These are phyloP conservation scores for Boletus fagicola DNA, from an alignment of 768 basidiomycete genomes.

Conservation along the genomic window DNA sequence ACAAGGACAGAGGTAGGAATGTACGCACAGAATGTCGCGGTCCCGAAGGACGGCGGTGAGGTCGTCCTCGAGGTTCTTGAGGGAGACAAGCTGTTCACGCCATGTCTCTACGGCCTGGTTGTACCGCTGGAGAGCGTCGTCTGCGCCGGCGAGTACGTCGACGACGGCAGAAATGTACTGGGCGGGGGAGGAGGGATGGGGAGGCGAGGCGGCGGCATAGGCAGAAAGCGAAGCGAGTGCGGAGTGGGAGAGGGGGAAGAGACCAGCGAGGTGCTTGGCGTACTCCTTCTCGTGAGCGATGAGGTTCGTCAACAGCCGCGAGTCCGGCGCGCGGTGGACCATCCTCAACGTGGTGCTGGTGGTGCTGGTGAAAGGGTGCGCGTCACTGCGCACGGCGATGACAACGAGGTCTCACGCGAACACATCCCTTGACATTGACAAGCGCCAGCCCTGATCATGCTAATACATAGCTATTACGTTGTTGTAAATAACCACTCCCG, in stretches of 20 bases:
- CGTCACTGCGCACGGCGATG: neutral
- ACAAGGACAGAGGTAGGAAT: neutral
- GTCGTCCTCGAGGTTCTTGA: constrained; percentile 73
- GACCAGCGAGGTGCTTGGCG: constrained; percentile 52
- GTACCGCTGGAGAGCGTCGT: constrained; percentile 67
- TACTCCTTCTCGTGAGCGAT: constrained; percentile 72
- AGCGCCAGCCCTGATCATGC: neutral
- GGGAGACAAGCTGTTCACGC: constrained; percentile 53
- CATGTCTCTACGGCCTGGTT: constrained; percentile 61
- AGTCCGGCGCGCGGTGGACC: constrained; percentile 74
- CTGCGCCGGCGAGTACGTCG: constrained; percentile 56
- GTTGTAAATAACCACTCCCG: too few species aligned
- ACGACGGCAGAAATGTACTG: constrained; percentile 42
- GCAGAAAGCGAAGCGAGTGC: constrained; percentile 67
- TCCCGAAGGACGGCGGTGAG: constrained; percentile 63
- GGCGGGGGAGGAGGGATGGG: constrained; percentile 26
- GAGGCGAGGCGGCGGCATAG: constrained; percentile 64
- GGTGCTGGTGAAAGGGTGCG: neutral
- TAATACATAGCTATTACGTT: too few species aligned
- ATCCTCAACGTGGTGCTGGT: constrained; percentile 34
- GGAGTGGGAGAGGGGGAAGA: constrained; percentile 58
- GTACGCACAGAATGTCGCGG: constrained; percentile 75
- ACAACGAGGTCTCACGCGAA: neutral
- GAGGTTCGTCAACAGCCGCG: constrained; percentile 67
- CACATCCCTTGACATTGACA: neutral